A percentile compares a stretch with the other conserved stretches of the same genome.
phyloP scores from a whole-genome alignment of 768 basidiomycete genomes.

The Sporobolomyces phaffii region DNA sequence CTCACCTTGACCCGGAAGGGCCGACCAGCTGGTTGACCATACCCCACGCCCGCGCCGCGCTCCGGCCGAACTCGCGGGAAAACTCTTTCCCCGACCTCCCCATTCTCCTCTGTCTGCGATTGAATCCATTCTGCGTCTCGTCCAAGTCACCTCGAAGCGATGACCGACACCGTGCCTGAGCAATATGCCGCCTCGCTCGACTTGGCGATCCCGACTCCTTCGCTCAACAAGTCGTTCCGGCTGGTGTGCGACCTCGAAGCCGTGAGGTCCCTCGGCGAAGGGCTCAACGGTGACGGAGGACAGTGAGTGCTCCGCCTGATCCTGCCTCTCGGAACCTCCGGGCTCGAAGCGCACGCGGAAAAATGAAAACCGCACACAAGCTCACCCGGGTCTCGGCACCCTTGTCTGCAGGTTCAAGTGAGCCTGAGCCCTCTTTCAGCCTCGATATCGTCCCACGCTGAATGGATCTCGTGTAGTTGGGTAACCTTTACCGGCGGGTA shows the following conservation, averaged over 20 bases:
- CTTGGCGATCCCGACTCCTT: conserved; percentile 9
- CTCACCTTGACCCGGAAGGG: too few relatives aligned
- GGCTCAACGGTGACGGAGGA: conserved; percentile 21
- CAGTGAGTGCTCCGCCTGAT: conserved; percentile 13
- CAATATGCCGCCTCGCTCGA: not conserved
- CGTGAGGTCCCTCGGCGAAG: conserved; percentile 21
- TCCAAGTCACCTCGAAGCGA: too few relatives aligned
- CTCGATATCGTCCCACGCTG: not conserved
- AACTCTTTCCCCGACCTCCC: too few relatives aligned
- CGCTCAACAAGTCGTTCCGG: conserved; percentile 16
- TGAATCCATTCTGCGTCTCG: too few relatives aligned
- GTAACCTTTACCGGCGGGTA: conserved; percentile 32
- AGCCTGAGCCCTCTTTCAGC: not conserved
- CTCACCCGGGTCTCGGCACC: too few relatives aligned
- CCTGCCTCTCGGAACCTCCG: not conserved
- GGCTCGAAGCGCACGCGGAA: not conserved
- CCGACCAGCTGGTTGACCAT: too few relatives aligned
- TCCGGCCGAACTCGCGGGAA: too few relatives aligned
- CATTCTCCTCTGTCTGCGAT: too few relatives aligned
- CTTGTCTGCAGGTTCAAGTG: conserved; percentile 8
- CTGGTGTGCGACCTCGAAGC: conserved; percentile 32
- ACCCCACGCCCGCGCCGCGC: too few relatives aligned
- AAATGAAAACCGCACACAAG: too few relatives aligned
- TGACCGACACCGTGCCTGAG: not conserved
- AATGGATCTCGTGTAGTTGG: conserved; percentile 5